Percentiles rank a stretch among this genome's conserved stretches.
phyloP scores from a whole-genome alignment of 192 early-diverging fungal species.

The Haplosporangium gracile region DNA sequence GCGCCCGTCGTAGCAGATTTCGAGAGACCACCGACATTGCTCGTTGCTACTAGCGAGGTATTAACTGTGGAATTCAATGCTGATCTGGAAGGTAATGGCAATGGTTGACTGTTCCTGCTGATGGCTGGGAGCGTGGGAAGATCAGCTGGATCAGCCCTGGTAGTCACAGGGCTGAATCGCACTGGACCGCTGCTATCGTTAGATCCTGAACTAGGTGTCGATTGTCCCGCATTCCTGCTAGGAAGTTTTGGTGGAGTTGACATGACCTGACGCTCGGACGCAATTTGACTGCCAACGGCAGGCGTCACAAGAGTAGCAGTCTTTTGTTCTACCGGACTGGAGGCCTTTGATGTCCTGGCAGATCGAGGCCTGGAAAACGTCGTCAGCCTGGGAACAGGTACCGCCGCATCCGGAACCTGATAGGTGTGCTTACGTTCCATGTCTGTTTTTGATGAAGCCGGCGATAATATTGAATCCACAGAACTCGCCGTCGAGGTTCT shows the following conservation, averaged over 20 bases:
- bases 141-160: background rate
- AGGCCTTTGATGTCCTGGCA: slow-evolving; percentile 50
- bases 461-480: background rate
- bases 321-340: background rate
- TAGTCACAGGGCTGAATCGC: slow-evolving; percentile 31
- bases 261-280: background rate
- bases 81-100: slow-evolving; percentile 35
- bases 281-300: background rate
- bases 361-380: slow-evolving; percentile 58
- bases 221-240: background rate
- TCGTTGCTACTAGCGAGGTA: background rate
- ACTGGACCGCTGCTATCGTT: slow-evolving; percentile 16
- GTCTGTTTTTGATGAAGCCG: slow-evolving; percentile 1
- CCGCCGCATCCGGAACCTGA: slow-evolving; percentile 33
- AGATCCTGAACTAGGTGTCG: background rate
- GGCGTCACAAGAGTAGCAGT: background rate
- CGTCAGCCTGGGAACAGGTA: slow-evolving; percentile 45
- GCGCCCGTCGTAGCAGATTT: slow-evolving; percentile 5
- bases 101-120: slow-evolving; percentile 31
- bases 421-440: slow-evolving; percentile 12
- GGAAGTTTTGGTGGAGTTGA: slow-evolving; percentile 40
- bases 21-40: background rate
- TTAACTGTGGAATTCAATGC: background rate
- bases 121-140: slow-evolving; percentile 30
- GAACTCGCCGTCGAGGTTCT: slow-evolving; percentile 27